phyloP scores from a whole-genome alignment of 2,329 filamentous ascomycete species.

The Canariomyces notabilis region DNA sequence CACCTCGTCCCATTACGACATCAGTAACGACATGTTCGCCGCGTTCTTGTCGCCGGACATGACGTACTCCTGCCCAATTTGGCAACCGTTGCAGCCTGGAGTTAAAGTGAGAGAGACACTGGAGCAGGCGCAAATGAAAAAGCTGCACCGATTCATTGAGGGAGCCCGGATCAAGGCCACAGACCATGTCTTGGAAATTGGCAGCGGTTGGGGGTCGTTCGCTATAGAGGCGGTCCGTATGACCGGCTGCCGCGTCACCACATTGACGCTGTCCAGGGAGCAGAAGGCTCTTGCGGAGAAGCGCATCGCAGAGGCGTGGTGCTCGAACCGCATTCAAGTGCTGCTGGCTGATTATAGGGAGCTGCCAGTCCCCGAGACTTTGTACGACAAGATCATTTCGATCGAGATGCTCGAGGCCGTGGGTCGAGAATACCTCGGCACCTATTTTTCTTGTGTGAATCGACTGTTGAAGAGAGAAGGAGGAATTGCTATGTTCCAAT shows the following conservation, averaged over 20 bases:
- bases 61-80: constrained; percentile 70
- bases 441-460: constrained; percentile 63
- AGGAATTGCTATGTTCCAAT: constrained; percentile 67
- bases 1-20: constrained; percentile 69
- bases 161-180: constrained; percentile 57
- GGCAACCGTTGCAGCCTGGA: constrained; percentile 43
- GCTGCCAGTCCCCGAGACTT: constrained; percentile 46
- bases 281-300: constrained; percentile 64
- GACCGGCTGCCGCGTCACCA: constrained; percentile 65
- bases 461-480: constrained; percentile 59
- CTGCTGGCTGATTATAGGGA: constrained; percentile 64
- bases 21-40: constrained; percentile 71
- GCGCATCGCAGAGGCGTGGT: constrained; percentile 56
- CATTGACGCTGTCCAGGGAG: constrained; percentile 62
- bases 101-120: constrained; percentile 49
- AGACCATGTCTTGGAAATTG: constrained; percentile 70
- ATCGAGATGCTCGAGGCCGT: constrained; percentile 78
- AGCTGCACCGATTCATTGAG: constrained; percentile 61
- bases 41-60: constrained; percentile 70
- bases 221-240: constrained; percentile 62
- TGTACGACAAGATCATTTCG: constrained; percentile 67
- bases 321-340: constrained; percentile 58
- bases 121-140: constrained; percentile 62
- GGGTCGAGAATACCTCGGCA: constrained; percentile 60
- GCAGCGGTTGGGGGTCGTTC: constrained; percentile 71